Evolutionary conservation across 148 eudicot genomes (phyloP).

Genomic region (Chenopodium suecicum): DNA sequence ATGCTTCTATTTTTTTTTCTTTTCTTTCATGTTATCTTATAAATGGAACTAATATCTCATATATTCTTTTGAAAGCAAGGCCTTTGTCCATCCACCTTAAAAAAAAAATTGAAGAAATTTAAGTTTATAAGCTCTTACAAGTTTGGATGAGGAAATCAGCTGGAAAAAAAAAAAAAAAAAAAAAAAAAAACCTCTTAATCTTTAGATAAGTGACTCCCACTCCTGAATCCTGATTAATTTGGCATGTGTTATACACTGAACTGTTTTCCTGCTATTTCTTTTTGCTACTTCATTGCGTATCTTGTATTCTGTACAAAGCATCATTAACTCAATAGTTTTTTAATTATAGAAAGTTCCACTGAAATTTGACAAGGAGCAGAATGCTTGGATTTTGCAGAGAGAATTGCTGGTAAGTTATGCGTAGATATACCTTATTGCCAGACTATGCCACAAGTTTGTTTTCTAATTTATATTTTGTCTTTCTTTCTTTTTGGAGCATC

Average conservation of each 20-base stretch:
- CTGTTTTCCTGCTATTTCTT: neutral
- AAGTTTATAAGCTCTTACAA: neutral
- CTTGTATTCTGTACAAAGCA: slow-evolving; percentile 4
- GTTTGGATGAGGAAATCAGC: neutral
- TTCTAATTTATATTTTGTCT: neutral
- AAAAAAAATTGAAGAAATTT: neutral
- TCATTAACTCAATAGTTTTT: slow-evolving; percentile 14
- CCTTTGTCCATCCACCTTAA: neutral
- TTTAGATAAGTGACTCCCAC: neutral
- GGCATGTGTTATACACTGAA: neutral
- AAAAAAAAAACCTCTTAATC: neutral
- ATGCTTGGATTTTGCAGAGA: slow-evolving; percentile 66
- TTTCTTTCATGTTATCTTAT: no score
- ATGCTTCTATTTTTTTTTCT: no score
- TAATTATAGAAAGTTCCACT: slow-evolving; percentile 65
- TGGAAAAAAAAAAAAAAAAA: neutral
- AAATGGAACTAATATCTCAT: no score
- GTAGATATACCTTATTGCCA: neutral
- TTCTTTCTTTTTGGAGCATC: neutral
- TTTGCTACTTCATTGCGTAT: slow-evolving; percentile 11
- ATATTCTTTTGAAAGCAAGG: neutral
- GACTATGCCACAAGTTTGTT: neutral
- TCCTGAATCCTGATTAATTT: neutral
- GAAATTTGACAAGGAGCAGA: slow-evolving; percentile 50
- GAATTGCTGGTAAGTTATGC: slow-evolving; percentile 68